Percentiles rank a stretch among this genome's conserved stretches.
Conservation (phyloP, 495 filamentous ascomycete genomes). For the Aspergillus indologenus region DNA sequence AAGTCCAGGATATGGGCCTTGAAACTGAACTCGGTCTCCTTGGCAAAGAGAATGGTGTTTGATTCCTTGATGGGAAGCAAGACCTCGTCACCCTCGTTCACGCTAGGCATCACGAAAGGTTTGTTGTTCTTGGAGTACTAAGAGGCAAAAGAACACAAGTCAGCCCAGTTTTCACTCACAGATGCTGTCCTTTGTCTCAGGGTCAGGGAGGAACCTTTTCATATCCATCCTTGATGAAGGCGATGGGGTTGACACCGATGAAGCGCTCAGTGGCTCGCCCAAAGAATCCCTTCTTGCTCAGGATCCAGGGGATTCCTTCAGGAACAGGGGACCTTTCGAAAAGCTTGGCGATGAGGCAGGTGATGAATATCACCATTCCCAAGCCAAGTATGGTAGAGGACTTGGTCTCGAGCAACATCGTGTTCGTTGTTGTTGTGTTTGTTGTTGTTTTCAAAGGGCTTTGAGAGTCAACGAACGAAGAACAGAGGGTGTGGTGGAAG, state of each 20-base stretch:
- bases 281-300: conserved; percentile 10
- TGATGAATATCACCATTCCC: conserved; percentile 3
- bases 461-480: not conserved
- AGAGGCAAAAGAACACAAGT: not conserved
- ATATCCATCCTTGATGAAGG: conserved; percentile 15
- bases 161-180: not conserved
- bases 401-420: conserved; percentile 5
- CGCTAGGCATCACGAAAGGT: conserved; percentile 15
- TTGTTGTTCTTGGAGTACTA: conserved; percentile 12
- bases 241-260: conserved; percentile 13
- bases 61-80: conserved; percentile 13
- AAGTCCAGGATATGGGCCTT: conserved; percentile 13
- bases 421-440: not conserved
- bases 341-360: conserved; percentile 13
- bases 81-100: conserved; percentile 17
- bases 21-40: conserved; percentile 14
- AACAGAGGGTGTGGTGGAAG: not conserved
- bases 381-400: not conserved
- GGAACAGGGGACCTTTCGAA: conserved; percentile 16
- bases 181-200: not conserved
- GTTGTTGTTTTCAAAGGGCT: not conserved
- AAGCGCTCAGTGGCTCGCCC: conserved; percentile 14
- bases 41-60: conserved; percentile 11
- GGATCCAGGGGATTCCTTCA: conserved; percentile 11
- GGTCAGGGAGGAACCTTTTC: conserved; percentile 5